Evolutionary conservation across 306 rosid species (phyloP).

Genomic region (Corylus americana): DNA sequence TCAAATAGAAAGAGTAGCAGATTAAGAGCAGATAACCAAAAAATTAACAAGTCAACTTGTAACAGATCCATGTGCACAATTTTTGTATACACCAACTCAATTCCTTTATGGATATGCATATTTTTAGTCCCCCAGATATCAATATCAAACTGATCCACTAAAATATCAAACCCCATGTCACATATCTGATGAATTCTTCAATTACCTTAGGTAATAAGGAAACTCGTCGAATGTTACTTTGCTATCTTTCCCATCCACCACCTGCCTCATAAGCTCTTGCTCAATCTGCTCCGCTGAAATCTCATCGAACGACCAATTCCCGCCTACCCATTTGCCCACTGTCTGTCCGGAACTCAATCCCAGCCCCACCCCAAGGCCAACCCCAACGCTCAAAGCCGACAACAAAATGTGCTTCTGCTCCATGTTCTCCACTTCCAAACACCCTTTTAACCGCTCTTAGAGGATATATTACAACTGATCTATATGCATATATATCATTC

Average conservation of each 20-base stretch:
- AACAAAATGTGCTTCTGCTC: conserved; percentile 89
- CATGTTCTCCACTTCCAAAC: conserved; percentile 38
- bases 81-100: conserved; percentile 10
- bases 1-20: conserved; percentile 7
- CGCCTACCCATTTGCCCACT: conserved; percentile 83
- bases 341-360: conserved; percentile 78
- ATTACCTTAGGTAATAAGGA: conserved; percentile 86
- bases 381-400: conserved; percentile 96
- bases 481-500: background rate
- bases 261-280: conserved; percentile 60
- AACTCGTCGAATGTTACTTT: conserved; percentile 66
- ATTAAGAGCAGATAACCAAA: conserved; percentile 19
- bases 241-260: conserved; percentile 62
- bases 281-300: conserved; percentile 69
- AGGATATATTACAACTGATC: background rate
- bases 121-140: conserved; percentile 12
- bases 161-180: background rate
- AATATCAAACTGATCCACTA: conserved; percentile 8
- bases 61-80: conserved; percentile 34
- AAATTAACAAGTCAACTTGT: conserved; percentile 29
- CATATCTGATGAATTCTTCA: background rate
- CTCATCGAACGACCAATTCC: conserved; percentile 52
- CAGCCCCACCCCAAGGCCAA: conserved; percentile 91
- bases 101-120: background rate
- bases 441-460: background rate